Evolutionary conservation across 2,329 filamentous ascomycete genomes (phyloP), one percentile per base, ranked within the genome.

Genomic region (Xylaria digitata): DNA sequence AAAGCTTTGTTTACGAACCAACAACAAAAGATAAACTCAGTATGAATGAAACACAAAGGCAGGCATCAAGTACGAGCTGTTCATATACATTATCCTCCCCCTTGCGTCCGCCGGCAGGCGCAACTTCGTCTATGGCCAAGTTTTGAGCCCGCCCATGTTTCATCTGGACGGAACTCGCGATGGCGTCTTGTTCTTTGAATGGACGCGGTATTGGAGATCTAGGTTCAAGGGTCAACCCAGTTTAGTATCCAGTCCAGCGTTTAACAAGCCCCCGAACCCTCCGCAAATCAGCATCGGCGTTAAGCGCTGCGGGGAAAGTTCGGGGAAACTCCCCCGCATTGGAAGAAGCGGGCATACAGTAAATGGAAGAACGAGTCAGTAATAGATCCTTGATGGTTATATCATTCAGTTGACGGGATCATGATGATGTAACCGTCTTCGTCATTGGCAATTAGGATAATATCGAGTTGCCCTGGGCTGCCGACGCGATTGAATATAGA

Each of bases 131-230:
- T 37, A 37, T 37, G 21, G 37, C 58, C 58, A 56, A 19, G 54
- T 58, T 66, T 62, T 40, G 54, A 55, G 37, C 59, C 63, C 63
- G 37, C 59, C 63, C 63, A 37, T 63, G 66, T 62, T 63, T 68
- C 57, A 54, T 21, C 2, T 59, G 26, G 23, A 40, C 53, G 21
- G 56, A 57, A 53, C 34, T 63, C 50, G 49, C 50, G 43, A 43
- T 54, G 63, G 55, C 52, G 60, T 43, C 63, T 63, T 61, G 59
- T 58, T 63, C 30, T 43, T 45, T 67, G 61, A 59, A 64, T 67
- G 61, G 64, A 19, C 64, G 61, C 57, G 65, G 53, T 15, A 19
- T 57, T 59, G 61, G 54, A 62, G 67, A 69, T 64, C 59, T 40
- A 48, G 21, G 15, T 23, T 11, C 34, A 37, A 26, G 48, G 37